Base-by-base conservation (phyloP, 768 basidiomycete genomes). In the Trametes elegans region DNA sequence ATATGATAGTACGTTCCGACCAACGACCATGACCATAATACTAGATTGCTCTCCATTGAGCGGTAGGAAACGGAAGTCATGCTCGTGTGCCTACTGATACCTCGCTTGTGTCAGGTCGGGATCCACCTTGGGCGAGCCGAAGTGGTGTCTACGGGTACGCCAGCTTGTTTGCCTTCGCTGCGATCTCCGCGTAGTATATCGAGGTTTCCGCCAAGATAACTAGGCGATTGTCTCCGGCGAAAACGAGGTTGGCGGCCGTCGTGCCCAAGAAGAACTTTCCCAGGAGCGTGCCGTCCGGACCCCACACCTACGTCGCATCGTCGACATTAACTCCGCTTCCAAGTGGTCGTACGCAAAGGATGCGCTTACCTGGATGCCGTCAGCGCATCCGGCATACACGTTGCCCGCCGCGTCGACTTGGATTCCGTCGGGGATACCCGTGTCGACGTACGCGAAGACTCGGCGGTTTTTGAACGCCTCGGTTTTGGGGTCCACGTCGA, bases 351-450 rank as follows among this genome's bases (percentile, higher is more conserved):
- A 21, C 21, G 40, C 4, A 41, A 23, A 21, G 19, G 19, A 24
- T 35, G n/a, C 13, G 35, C 57, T 47, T n/a, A 83, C 84, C 24
- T 87, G 80, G 0, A 81, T 77, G 34, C 87, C 87, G 53, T 89
- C 88, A n/a, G 81, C 85, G 51, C 80, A 81, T 1, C 82, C 84
- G 0, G 82, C 73, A 63, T 82, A 90, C 0, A 90, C 79, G 58
- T 89, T 88, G 0, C 85, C 85, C 0, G 75, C 66, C 4, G 71
- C 71, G 61, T 90, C 88, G 1, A 85, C 73, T 62, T 85, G 81
- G 9, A 88, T 68, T 10, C 87, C 87, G 55, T 89, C 87, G 6
- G 86, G 80, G 27, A 83, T 69, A 1, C 86, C 88, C 19, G 84
- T 74, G 55, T 88, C 87, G 7, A 71, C 63, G 58, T 81, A 88